These are phyloP conservation scores for Phytophthora colocasiae DNA, from an alignment of 352 stramenopile genomes.

Conservation along the genomic window DNA sequence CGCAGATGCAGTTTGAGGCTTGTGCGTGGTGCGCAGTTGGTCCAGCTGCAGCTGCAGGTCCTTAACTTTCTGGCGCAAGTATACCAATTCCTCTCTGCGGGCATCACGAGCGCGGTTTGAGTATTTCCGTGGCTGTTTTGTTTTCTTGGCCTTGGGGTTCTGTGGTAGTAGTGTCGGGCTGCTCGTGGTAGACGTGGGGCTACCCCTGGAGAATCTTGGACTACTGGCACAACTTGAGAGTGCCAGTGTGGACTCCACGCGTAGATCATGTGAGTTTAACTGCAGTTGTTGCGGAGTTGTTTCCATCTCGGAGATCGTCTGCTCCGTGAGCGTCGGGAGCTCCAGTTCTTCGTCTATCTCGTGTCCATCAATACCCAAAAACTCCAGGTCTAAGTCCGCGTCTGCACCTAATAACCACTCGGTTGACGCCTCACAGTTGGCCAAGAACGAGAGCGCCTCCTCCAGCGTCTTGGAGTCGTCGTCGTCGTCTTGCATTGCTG, in stretches of 20 bases:
- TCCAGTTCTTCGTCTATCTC: conserved; percentile 26
- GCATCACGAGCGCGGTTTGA: conserved; percentile 44
- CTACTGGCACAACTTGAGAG: background rate
- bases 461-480: conserved; percentile 38
- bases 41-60: conserved; percentile 44
- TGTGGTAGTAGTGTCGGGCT: conserved; percentile 9
- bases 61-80: conserved; percentile 46
- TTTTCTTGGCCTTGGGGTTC: conserved; percentile 24
- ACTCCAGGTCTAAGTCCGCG: conserved; percentile 18
- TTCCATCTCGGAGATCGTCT: conserved; percentile 14
- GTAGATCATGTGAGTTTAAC: background rate
- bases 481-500: conserved; percentile 22
- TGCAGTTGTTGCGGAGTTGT: background rate
- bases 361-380: conserved; percentile 9
- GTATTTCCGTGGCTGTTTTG: conserved; percentile 37
- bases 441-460: conserved; percentile 51
- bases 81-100: conserved; percentile 42
- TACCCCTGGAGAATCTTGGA: background rate
- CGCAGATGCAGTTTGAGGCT: conserved; percentile 33
- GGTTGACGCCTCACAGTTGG: conserved; percentile 44
- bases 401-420: conserved; percentile 39
- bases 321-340: conserved; percentile 32
- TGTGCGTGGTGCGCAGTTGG: conserved; percentile 30
- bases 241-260: background rate
- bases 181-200: conserved; percentile 13